Percentiles rank a stretch among this genome's conserved stretches.
These are phyloP conservation scores for Goffeauzyma gilvescens DNA, from an alignment of 768 basidiomycete genomes.

Conservation along the genomic window DNA sequence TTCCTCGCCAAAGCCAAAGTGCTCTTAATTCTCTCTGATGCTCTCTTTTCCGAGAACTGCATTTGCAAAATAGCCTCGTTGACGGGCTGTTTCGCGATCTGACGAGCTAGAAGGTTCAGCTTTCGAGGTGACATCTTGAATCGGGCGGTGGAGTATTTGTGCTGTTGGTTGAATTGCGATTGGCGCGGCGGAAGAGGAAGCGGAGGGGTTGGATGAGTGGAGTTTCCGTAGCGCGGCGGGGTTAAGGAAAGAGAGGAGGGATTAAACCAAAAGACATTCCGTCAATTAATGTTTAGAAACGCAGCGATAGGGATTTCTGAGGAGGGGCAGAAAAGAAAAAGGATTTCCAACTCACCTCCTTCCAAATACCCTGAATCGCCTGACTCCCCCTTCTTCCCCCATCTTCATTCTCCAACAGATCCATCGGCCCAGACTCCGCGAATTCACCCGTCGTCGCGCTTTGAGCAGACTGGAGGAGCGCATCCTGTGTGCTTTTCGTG, in stretches of 20 bases:
- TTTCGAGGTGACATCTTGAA: conserved; percentile 84
- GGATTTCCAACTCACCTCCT: conserved; percentile 3
- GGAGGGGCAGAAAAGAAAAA: too few species aligned
- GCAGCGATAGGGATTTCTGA: too few species aligned
- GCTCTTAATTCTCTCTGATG: conserved; percentile 64
- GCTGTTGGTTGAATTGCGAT: too few species aligned
- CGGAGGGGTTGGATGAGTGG: neutral
- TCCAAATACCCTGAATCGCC: too few species aligned
- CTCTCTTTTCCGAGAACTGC: conserved; percentile 86
- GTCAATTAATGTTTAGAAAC: too few species aligned
- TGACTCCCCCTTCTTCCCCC: conserved; percentile 1
- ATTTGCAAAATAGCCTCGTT: conserved; percentile 92
- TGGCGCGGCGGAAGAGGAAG: neutral
- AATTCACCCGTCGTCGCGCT: conserved; percentile 1
- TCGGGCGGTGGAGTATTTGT: conserved; percentile 76
- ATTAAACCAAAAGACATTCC: neutral
- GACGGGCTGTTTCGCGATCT: conserved; percentile 77
- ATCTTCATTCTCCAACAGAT: conserved; percentile 5
- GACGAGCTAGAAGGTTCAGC: conserved; percentile 63
- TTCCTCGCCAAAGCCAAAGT: conserved; percentile 73
- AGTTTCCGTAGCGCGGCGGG: neutral
- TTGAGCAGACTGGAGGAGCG: too few species aligned
- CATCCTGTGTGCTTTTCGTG: too few species aligned
- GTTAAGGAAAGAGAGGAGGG: neutral
- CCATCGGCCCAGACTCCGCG: neutral